Percentiles rank a stretch among this genome's conserved stretches.
Evolutionary conservation across 2,329 filamentous ascomycete genomes (phyloP).

Genomic region (Talaromyces amestolkiae): DNA sequence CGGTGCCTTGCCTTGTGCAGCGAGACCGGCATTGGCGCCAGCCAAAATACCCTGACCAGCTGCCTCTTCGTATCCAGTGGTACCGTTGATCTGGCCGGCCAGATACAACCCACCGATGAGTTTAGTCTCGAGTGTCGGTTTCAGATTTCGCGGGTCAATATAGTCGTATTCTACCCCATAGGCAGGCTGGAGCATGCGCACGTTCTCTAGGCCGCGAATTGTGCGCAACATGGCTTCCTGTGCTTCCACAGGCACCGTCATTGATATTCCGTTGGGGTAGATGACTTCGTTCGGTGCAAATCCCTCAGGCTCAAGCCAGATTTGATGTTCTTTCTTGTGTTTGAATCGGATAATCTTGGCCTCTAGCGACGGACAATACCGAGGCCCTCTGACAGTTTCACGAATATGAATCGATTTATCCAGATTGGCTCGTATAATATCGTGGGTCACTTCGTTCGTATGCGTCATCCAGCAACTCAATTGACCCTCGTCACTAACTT

Average conservation of each 20-base stretch:
- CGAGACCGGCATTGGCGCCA: slow-evolving; percentile 89
- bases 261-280: slow-evolving; percentile 95
- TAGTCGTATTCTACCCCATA: slow-evolving; percentile 99
- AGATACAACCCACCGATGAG: slow-evolving; percentile 83
- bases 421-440: slow-evolving; percentile 82
- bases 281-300: slow-evolving; percentile 79
- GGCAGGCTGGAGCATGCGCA: slow-evolving; percentile 87
- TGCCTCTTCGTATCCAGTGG: slow-evolving; percentile 96
- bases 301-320: slow-evolving; percentile 97
- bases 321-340: slow-evolving; percentile 76
- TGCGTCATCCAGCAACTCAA: slow-evolving; percentile 82
- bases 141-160: slow-evolving; percentile 85
- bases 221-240: slow-evolving; percentile 84
- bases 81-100: slow-evolving; percentile 96
- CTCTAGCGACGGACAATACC: slow-evolving; percentile 94
- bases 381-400: slow-evolving; percentile 87
- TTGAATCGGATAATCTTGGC: slow-evolving; percentile 88
- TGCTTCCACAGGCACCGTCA: slow-evolving; percentile 88
- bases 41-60: slow-evolving; percentile 90
- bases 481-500: slow-evolving; percentile 68
- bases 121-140: slow-evolving; percentile 91
- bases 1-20: slow-evolving; percentile 62
- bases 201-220: slow-evolving; percentile 82
- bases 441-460: slow-evolving; percentile 79
- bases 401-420: slow-evolving; percentile 95